A percentile compares a stretch with the other conserved stretches of the same genome.
Conservation (phyloP, 176 grass and related monocot genomes). For the Eragrostis nindensis region DNA sequence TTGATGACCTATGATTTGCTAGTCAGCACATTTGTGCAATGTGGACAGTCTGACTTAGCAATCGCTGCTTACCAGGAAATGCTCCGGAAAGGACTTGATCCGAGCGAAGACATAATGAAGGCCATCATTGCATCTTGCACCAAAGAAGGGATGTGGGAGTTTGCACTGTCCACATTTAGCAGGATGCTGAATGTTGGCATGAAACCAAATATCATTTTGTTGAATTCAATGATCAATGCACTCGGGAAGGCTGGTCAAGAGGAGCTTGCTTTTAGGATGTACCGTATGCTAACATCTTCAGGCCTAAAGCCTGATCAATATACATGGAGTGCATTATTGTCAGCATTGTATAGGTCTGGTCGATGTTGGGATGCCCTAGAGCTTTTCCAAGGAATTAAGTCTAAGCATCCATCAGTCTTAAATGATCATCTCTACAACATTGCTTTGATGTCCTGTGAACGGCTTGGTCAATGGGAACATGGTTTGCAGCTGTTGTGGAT, state of each 20-base stretch:
- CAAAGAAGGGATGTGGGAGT: constrained; percentile 85
- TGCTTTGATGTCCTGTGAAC: constrained; percentile 85
- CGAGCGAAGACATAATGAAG: constrained; percentile 82
- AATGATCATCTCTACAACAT: constrained; percentile 76
- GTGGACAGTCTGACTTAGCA: constrained; percentile 73
- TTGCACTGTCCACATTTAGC: constrained; percentile 57
- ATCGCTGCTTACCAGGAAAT: constrained; percentile 82
- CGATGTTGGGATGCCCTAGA: constrained; percentile 63
- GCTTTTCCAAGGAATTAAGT: constrained; percentile 74
- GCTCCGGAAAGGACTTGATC: constrained; percentile 55
- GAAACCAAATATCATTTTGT: constrained; percentile 76
- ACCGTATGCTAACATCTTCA: constrained; percentile 63
- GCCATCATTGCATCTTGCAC: constrained; percentile 84
- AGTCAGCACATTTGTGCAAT: constrained; percentile 90
- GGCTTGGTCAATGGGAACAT: constrained; percentile 83
- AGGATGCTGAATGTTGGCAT: constrained; percentile 78
- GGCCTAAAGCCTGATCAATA: constrained; percentile 79
- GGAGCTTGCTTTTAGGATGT: constrained; percentile 85
- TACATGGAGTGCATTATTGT: constrained; percentile 83
- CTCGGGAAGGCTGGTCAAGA: constrained; percentile 75
- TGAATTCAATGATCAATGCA: constrained; percentile 90
- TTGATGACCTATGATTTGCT: constrained; percentile 81
- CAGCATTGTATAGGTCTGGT: constrained; percentile 73
- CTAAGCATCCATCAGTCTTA: constrained; percentile 40
- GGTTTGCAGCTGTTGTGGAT: constrained; percentile 81